These are phyloP conservation scores for Metroxylon sagu DNA, from an alignment of 176 grass and related monocot genomes.

Conservation along the genomic window DNA sequence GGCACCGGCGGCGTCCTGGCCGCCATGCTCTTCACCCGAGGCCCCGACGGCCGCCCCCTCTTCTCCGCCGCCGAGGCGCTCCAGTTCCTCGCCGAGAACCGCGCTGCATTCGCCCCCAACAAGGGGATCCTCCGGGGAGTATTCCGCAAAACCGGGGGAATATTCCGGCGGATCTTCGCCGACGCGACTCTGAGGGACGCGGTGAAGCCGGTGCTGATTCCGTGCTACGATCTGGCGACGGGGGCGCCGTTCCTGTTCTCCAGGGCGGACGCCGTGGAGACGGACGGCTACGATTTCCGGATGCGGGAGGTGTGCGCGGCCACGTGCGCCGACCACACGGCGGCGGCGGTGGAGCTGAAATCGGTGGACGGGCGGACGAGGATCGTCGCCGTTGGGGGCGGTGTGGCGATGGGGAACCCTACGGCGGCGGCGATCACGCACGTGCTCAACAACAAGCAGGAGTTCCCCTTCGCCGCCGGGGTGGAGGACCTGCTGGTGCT, in stretches of 20 bases:
- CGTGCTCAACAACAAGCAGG: constrained; percentile 93
- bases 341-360: constrained; percentile 31
- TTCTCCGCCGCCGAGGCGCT: constrained; percentile 79
- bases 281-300: constrained; percentile 57
- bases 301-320: constrained; percentile 74
- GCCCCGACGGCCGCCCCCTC: constrained; percentile 37
- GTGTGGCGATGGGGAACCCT: constrained; percentile 69
- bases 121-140: constrained; percentile 20
- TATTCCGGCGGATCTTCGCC: constrained; percentile 31
- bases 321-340: constrained; percentile 43
- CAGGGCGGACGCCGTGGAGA: constrained; percentile 72
- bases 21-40: constrained; percentile 67
- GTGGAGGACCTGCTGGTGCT: constrained; percentile 76
- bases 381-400: constrained; percentile 62
- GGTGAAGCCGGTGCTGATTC: constrained; percentile 64
- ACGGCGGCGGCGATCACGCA: constrained; percentile 92
- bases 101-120: background rate
- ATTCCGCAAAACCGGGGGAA: constrained; percentile 31
- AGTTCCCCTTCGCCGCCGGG: constrained; percentile 56
- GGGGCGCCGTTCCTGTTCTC: constrained; percentile 79
- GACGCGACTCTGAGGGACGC: constrained; percentile 67
- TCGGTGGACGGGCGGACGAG: constrained; percentile 55
- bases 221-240: constrained; percentile 79
- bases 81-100: constrained; percentile 40
- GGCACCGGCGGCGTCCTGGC: constrained; percentile 83